phyloP scores from a whole-genome alignment of 805 yeast genomes.

The Candida maltosa region DNA sequence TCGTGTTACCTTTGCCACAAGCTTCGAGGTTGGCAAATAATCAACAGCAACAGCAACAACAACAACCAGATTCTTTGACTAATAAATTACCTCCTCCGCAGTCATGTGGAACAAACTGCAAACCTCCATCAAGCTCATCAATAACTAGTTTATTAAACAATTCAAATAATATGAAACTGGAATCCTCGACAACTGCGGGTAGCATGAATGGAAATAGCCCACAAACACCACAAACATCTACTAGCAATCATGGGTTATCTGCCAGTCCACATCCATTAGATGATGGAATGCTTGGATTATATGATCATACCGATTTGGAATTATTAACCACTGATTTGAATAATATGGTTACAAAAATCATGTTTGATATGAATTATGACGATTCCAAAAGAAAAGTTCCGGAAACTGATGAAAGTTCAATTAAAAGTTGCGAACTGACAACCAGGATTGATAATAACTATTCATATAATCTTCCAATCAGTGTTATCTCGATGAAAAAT shows the following conservation, averaged over 20 bases:
- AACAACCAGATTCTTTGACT: too few relatives aligned
- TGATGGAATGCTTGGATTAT: constrained; percentile 4
- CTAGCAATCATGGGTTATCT: too few relatives aligned
- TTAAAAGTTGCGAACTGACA: not conserved
- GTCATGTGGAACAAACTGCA: too few relatives aligned
- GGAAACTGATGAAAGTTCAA: constrained; percentile 6
- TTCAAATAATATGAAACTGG: too few relatives aligned
- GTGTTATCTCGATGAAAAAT: constrained; percentile 22
- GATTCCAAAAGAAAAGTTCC: constrained; percentile 9
- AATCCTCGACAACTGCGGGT: too few relatives aligned
- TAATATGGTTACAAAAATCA: constrained; percentile 36
- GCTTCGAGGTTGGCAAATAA: too few relatives aligned
- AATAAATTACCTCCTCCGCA: constrained; percentile 2
- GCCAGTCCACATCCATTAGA: too few relatives aligned
- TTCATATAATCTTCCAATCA: constrained; percentile 25
- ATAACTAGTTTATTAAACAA: too few relatives aligned
- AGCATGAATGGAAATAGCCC: too few relatives aligned
- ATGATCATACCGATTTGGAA: constrained; percentile 30
- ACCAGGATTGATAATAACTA: not conserved
- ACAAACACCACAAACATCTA: not conserved
- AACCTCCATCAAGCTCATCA: too few relatives aligned
- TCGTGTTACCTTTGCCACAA: too few relatives aligned
- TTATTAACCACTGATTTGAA: constrained; percentile 36
- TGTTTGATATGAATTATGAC: constrained; percentile 30
- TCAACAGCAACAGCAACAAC: not conserved